A percentile compares a stretch with the other conserved stretches of the same genome.
Evolutionary conservation across 2,329 filamentous ascomycete species (phyloP).

Genomic region (Phoma sp.): DNA sequence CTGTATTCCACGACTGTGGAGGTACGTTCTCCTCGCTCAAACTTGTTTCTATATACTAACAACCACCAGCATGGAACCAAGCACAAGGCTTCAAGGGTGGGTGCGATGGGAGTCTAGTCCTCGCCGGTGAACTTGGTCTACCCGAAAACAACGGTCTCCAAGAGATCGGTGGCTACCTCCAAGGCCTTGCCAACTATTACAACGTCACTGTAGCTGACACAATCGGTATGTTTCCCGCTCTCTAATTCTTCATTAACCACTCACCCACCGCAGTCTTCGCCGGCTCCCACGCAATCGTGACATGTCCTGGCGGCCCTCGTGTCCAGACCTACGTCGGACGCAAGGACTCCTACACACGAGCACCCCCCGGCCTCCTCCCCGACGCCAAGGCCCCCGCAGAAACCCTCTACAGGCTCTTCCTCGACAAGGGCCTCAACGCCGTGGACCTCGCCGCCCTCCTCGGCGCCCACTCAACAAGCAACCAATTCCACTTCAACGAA

Average conservation of each 20-base stretch:
- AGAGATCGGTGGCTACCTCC: constrained; percentile 47
- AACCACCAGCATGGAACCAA: constrained; percentile 22
- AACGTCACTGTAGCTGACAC: constrained; percentile 23
- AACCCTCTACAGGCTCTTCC: constrained; percentile 27
- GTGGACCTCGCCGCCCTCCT: constrained; percentile 38
- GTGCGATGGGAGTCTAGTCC: constrained; percentile 27
- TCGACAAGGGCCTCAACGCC: constrained; percentile 31
- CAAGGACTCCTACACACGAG: constrained; percentile 17
- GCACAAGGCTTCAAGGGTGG: constrained; percentile 20
- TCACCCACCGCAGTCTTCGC: too few relatives aligned
- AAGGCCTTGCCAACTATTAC: constrained; percentile 47
- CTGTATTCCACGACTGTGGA: constrained; percentile 30
- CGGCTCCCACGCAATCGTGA: constrained; percentile 19
- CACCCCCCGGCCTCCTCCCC: constrained; percentile 16
- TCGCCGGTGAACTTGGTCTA: constrained; percentile 26
- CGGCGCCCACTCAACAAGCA: constrained; percentile 32
- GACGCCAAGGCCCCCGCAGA: constrained; percentile 16
- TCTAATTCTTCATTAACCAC: too few relatives aligned
- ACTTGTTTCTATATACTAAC: background rate
- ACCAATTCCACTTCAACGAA: constrained; percentile 30
- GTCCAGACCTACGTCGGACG: constrained; percentile 23
- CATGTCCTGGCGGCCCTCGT: constrained; percentile 23
- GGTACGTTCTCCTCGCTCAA: constrained; percentile 14
- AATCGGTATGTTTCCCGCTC: constrained; percentile 9
- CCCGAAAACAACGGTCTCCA: constrained; percentile 52